These are phyloP conservation scores for Fusarium devonianum DNA, from an alignment of 2,329 filamentous ascomycete species.

Conservation along the genomic window DNA sequence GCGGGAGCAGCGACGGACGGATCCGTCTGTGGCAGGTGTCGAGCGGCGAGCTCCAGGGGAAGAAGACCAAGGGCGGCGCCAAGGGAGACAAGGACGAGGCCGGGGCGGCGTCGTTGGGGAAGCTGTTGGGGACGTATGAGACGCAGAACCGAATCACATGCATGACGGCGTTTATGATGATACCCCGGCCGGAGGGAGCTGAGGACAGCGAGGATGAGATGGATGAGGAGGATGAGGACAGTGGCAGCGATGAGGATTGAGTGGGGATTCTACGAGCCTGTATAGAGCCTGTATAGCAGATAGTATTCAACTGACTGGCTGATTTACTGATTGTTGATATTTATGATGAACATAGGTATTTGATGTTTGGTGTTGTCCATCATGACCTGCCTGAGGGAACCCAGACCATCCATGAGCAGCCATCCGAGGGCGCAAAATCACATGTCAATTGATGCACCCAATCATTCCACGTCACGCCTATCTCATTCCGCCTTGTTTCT, in stretches of 20 bases:
- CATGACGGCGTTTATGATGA: constrained; percentile 84
- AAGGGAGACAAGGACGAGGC: constrained; percentile 27
- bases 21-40: constrained; percentile 78
- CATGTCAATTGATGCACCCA: constrained; percentile 29
- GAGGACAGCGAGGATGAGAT: constrained; percentile 65
- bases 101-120: constrained; percentile 59
- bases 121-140: constrained; percentile 77
- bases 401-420: background rate
- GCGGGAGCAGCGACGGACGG: constrained; percentile 84
- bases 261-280: too few species aligned
- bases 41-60: constrained; percentile 50
- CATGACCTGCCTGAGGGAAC: constrained; percentile 4
- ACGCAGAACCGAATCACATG: constrained; percentile 92
- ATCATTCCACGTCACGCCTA: constrained; percentile 10
- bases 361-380: constrained; percentile 6
- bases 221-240: constrained; percentile 52
- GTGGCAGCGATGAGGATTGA: constrained; percentile 48
- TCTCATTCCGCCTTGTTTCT: constrained; percentile 18
- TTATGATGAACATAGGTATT: background rate
- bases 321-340: constrained; percentile 3
- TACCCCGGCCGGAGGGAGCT: constrained; percentile 67
- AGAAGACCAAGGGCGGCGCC: constrained; percentile 39
- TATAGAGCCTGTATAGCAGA: background rate
- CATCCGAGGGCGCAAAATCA: constrained; percentile 29
- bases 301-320: constrained; percentile 5